Percentiles rank a stretch among this genome's conserved stretches.
phyloP scores from a whole-genome alignment of 306 rosid genomes.

The Lathyrus oleraceus region DNA sequence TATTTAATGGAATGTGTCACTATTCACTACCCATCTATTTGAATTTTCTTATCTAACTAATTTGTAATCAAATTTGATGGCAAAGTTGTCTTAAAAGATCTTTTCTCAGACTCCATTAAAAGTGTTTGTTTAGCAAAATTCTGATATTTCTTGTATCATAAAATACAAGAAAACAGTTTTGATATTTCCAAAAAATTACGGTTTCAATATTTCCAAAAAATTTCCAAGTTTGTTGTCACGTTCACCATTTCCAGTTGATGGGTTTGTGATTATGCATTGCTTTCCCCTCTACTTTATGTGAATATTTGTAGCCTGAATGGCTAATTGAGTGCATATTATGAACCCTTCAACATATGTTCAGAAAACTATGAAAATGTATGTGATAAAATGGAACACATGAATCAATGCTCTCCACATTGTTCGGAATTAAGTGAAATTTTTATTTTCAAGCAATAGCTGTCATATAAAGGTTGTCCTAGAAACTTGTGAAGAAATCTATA shows the following conservation, averaged over 20 bases:
- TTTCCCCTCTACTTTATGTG: not conserved
- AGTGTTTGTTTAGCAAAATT: too few relatives aligned
- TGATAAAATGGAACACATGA: not conserved
- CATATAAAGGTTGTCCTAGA: not conserved
- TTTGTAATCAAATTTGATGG: too few relatives aligned
- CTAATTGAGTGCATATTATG: not conserved
- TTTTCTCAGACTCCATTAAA: too few relatives aligned
- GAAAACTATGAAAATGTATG: not conserved
- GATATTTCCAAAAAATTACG: not conserved
- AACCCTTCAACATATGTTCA: not conserved
- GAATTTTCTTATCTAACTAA: too few relatives aligned
- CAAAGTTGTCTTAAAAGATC: too few relatives aligned
- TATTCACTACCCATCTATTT: too few relatives aligned
- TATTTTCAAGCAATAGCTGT: not conserved
- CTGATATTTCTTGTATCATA: too few relatives aligned
- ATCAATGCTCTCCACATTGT: not conserved
- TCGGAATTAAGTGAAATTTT: not conserved
- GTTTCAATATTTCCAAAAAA: not conserved
- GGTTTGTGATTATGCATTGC: not conserved
- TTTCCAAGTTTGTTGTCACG: not conserved
- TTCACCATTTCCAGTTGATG: not conserved
- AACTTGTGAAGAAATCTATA: conserved; percentile 10
- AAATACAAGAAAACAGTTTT: not conserved
- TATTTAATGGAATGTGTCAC: too few relatives aligned
- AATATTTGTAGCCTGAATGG: not conserved